Conservation (phyloP, 768 basidiomycete genomes). For the Suillus spraguei region DNA sequence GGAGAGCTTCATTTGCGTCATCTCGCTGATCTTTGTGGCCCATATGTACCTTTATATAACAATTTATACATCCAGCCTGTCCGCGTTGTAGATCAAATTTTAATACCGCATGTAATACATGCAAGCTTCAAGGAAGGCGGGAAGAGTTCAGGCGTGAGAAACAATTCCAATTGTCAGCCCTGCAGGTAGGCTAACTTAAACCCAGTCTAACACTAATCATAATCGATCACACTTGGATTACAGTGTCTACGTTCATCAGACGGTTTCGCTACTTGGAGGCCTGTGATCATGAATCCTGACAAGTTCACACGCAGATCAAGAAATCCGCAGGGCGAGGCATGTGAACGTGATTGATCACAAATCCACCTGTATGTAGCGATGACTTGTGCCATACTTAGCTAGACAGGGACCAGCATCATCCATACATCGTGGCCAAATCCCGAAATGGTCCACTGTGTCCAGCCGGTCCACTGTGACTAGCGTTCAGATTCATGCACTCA, state of each 20-base stretch:
- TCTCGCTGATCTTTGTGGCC: constrained; percentile 25
- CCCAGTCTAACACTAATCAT: too few species aligned
- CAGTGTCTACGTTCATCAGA: not conserved
- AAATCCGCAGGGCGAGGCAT: not conserved
- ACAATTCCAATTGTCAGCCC: not conserved
- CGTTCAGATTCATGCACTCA: too few species aligned
- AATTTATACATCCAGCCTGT: constrained; percentile 12
- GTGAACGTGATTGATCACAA: not conserved
- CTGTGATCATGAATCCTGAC: not conserved
- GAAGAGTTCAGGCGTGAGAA: not conserved
- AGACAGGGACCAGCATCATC: not conserved
- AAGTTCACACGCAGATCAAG: not conserved
- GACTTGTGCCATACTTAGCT: not conserved
- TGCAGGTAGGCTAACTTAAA: not conserved
- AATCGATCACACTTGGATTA: too few species aligned
- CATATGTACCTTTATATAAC: constrained; percentile 22
- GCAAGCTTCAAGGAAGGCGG: not conserved
- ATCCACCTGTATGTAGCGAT: not conserved
- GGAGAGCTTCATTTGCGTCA: constrained; percentile 21
- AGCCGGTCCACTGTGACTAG: not conserved
- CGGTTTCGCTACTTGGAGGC: not conserved
- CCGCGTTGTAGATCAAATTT: not conserved
- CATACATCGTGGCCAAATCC: not conserved
- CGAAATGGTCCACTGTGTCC: too few species aligned
- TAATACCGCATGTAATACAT: not conserved